Base-by-base conservation (phyloP, 768 basidiomycete species). In the Exidia glandulosa region DNA sequence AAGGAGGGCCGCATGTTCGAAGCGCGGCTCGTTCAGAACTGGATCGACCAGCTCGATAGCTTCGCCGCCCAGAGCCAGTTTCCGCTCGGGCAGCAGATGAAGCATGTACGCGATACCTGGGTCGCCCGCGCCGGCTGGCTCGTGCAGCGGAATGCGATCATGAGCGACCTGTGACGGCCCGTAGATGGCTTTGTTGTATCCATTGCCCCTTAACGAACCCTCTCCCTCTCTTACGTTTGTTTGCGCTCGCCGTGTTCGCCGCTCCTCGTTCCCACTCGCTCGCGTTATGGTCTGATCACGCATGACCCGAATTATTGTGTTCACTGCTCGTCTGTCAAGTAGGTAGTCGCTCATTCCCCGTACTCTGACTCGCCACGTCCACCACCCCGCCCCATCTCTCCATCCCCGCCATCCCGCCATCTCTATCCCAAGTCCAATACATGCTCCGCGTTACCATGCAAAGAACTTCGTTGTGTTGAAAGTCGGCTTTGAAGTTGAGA, bases 1-100 rank as follows among this genome's bases (percentile, higher is more conserved):
- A 75, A 72, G 14, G 77, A 86, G 62, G 87, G 82, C 4, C 83
- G 87, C 4, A 89, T 93, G 89, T 90, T 90, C 68, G 83, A 87
- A 2, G 77, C 75, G 34, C 88, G 90, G 62, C 80, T 79, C 9
- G 88, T 85, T 45, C 72, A 76, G 63, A 74, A 72, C 4, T 93
- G 90, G 90, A 84, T 85, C 66, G 77, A 81, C 45, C 78, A 75
- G 7, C 69, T 93, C 66, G 87, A 91, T 58, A 80, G 80, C 47
- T 80, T 87, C 66, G 84, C 84, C 3, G 79, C 78, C 19, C 60
- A 55, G 37, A 73, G 74, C 23, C 82, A 82, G 61, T 74, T 73
- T 0, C 68, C 67, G 2, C 68, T 77, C 57, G 78, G 76, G 6
- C 70, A 75, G 67, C 67, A 71, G 31, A 73, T 82, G 73, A 71